Conservation (phyloP, 1,284 basidiomycete species). For the Tylopilus sp. region DNA sequence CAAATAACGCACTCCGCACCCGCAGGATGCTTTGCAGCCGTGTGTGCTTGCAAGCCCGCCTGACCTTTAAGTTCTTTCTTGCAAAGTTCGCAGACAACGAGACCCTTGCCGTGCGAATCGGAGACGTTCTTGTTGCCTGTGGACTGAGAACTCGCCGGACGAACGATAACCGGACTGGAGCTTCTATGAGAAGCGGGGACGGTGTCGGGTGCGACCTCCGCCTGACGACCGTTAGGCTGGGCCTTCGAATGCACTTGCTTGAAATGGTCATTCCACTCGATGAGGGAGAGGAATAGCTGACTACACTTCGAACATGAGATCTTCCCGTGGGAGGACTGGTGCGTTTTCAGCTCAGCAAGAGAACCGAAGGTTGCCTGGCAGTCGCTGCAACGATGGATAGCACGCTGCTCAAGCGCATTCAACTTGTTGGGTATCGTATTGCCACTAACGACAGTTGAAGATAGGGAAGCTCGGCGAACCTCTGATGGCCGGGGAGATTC, state of each 20-base stretch:
- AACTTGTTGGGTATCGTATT: neutral
- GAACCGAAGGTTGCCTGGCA: slow-evolving; percentile 23
- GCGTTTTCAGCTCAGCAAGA: slow-evolving; percentile 23
- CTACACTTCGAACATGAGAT: slow-evolving; percentile 32
- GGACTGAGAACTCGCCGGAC: slow-evolving; percentile 19
- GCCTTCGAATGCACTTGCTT: slow-evolving; percentile 18
- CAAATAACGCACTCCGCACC: slow-evolving; percentile 27
- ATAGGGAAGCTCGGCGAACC: slow-evolving; percentile 1
- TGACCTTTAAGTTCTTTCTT: slow-evolving; percentile 26
- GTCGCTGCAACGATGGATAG: slow-evolving; percentile 18
- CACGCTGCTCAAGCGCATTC: slow-evolving; percentile 1
- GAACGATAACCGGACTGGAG: slow-evolving; percentile 18
- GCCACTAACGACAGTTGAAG: neutral
- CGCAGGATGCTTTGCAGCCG: slow-evolving; percentile 27
- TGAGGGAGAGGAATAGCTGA: slow-evolving; percentile 20
- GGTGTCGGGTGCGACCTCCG: slow-evolving; percentile 1
- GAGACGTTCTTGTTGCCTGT: slow-evolving; percentile 3
- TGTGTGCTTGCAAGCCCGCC: slow-evolving; percentile 26
- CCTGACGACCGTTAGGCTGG: slow-evolving; percentile 6
- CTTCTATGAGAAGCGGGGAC: slow-evolving; percentile 9
- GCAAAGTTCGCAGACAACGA: slow-evolving; percentile 26
- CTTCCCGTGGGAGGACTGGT: slow-evolving; percentile 22
- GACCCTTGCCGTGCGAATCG: slow-evolving; percentile 9
- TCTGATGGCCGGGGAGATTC: slow-evolving; percentile 2
- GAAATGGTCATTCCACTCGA: slow-evolving; percentile 33